These are phyloP conservation scores for Flaveria sonorensis DNA, from an alignment of 129 eudicot species.

Conservation along the genomic window DNA sequence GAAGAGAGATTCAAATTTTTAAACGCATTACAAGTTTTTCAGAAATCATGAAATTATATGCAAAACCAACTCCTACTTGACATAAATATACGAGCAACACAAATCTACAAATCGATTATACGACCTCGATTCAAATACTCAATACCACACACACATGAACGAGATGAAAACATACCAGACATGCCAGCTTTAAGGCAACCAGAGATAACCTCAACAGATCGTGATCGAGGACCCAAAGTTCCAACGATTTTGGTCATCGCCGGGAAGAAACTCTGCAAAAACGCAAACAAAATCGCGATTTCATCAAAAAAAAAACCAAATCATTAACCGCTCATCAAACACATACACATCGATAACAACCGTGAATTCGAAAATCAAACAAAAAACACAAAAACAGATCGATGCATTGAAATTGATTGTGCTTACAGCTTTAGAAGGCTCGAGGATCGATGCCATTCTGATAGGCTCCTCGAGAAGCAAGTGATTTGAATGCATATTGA, in stretches of 20 bases:
- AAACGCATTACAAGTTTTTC: not conserved
- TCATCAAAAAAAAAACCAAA: not conserved
- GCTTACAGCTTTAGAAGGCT: conserved; percentile 85
- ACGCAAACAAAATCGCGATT: not conserved
- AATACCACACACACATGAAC: not conserved
- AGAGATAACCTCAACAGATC: conserved; percentile 75
- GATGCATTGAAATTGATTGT: not conserved
- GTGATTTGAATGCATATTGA: conserved; percentile 79
- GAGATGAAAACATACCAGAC: conserved; percentile 50
- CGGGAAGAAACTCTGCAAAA: conserved; percentile 68
- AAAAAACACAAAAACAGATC: conserved; percentile 17
- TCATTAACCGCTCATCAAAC: conserved; percentile 1
- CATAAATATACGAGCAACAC: conserved; percentile 22
- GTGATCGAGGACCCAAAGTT: conserved; percentile 80
- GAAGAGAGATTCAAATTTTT: not conserved
- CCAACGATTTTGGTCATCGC: conserved; percentile 97
- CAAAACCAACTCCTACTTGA: not conserved
- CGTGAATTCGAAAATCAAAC: not conserved
- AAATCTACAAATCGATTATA: conserved; percentile 4
- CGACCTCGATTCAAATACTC: not conserved
- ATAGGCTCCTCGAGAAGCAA: conserved; percentile 89
- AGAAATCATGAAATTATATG: not conserved
- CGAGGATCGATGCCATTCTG: conserved; percentile 87
- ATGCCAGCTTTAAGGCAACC: conserved; percentile 79
- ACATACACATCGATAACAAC: not conserved